Conservation (phyloP, 2,329 filamentous ascomycete genomes). For the Whalleya microplaca region DNA sequence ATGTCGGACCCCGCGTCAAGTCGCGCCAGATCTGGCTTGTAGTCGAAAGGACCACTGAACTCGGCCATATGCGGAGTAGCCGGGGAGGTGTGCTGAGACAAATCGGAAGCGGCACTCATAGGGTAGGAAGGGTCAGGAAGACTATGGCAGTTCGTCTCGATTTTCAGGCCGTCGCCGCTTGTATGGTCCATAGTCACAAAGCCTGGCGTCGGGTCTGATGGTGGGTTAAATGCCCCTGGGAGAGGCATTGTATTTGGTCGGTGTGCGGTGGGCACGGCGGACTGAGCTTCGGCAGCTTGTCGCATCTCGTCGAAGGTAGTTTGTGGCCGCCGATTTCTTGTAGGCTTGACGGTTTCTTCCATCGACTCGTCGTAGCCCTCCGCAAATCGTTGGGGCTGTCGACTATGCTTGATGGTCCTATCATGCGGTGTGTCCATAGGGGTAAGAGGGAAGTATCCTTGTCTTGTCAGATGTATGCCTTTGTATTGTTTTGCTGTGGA, state of each 20-base stretch:
- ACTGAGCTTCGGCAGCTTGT: slow-evolving; percentile 56
- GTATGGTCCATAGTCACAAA: slow-evolving; percentile 57
- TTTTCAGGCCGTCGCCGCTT: slow-evolving; percentile 40
- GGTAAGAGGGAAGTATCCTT: slow-evolving; percentile 69
- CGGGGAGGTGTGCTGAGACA: slow-evolving; percentile 57
- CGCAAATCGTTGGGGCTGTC: slow-evolving; percentile 54
- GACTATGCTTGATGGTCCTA: slow-evolving; percentile 46
- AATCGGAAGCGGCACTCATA: slow-evolving; percentile 47
- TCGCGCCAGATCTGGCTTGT: slow-evolving; percentile 46
- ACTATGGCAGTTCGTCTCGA: slow-evolving; percentile 45
- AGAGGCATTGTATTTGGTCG: slow-evolving; percentile 53
- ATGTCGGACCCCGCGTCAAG: slow-evolving; percentile 20
- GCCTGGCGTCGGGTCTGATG: slow-evolving; percentile 59
- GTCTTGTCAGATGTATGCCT: slow-evolving; percentile 23
- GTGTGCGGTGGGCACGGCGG: slow-evolving; percentile 59
- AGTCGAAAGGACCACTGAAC: slow-evolving; percentile 48
- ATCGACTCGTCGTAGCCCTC: slow-evolving; percentile 68
- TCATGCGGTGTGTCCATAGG: slow-evolving; percentile 67
- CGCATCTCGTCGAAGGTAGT: slow-evolving; percentile 63
- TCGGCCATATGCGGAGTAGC: slow-evolving; percentile 53
- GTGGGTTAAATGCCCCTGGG: slow-evolving; percentile 44
- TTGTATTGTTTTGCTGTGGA: neutral
- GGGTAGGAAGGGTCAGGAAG: slow-evolving; percentile 42
- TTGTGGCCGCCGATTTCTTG: slow-evolving; percentile 50
- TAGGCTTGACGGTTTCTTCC: slow-evolving; percentile 68